Evolutionary conservation across 495 filamentous ascomycete genomes (phyloP).

Genomic region (Aspergillus olivimuriae): DNA sequence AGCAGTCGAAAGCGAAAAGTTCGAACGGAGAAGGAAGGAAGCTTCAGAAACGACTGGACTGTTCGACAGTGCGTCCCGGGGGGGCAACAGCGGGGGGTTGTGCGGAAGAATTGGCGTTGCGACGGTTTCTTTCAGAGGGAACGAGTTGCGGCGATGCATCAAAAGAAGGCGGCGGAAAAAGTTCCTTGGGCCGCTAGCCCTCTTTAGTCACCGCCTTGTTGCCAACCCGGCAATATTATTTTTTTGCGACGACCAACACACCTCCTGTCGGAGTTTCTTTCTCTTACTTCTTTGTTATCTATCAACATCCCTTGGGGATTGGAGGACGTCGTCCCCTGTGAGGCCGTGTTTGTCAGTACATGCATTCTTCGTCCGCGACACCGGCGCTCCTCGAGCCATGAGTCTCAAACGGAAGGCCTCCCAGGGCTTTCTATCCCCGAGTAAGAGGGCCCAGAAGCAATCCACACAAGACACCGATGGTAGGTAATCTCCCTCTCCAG

Average conservation of each 20-base stretch:
- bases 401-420: constrained; percentile 27
- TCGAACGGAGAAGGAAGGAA: constrained; percentile 11
- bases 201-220: constrained; percentile 27
- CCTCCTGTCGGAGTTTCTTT: constrained; percentile 6
- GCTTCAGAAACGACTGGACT: constrained; percentile 17
- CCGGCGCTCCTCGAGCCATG: constrained; percentile 11
- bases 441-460: constrained; percentile 21
- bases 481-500: constrained; percentile 12
- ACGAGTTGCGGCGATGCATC: constrained; percentile 19
- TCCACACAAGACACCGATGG: constrained; percentile 22
- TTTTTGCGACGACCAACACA: too few species aligned
- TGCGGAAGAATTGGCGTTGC: constrained; percentile 11
- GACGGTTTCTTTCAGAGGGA: constrained; percentile 16
- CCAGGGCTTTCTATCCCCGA: constrained; percentile 17
- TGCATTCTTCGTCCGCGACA: too few species aligned
- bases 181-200: constrained; percentile 30
- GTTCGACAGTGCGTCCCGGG: constrained; percentile 7
- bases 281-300: constrained; percentile 2
- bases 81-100: constrained; percentile 1
- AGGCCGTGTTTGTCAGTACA: background rate
- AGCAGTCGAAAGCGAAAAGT: constrained; percentile 4
- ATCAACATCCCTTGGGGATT: too few species aligned
- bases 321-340: too few species aligned
- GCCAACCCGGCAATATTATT: constrained; percentile 30
- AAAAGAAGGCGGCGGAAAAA: constrained; percentile 36